Evolutionary conservation across 768 basidiomycete genomes (phyloP).

Genomic region (Macrocybe gigantea): DNA sequence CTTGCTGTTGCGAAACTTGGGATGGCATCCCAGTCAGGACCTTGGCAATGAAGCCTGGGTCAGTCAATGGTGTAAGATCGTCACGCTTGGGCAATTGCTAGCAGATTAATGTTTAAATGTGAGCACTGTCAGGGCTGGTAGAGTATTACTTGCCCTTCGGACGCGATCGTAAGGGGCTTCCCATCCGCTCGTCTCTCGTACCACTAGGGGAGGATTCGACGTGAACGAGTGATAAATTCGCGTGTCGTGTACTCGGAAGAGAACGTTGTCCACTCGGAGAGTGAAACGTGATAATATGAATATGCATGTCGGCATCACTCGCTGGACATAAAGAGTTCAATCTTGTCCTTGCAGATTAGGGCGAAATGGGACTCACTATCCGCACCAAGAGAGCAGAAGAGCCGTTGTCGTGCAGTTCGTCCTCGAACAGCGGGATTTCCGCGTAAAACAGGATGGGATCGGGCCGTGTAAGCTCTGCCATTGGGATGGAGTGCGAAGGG

Average conservation of each 20-base stretch:
- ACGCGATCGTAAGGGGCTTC: conserved; percentile 84
- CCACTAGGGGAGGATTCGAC: conserved; percentile 50
- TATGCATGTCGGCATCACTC: conserved; percentile 94
- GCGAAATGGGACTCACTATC: conserved; percentile 59
- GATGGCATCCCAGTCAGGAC: conserved; percentile 58
- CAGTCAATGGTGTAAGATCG: conserved; percentile 86
- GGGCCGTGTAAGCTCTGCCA: conserved; percentile 77
- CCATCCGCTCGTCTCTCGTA: conserved; percentile 85
- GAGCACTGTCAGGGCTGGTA: not conserved
- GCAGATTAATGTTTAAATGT: not conserved
- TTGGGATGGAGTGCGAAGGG: conserved; percentile 63
- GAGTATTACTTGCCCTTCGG: conserved; percentile 49
- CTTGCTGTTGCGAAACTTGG: conserved; percentile 50
- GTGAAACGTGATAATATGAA: conserved; percentile 89
- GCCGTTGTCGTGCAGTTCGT: conserved; percentile 97
- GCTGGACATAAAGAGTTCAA: conserved; percentile 36
- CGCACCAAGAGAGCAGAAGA: conserved; percentile 78
- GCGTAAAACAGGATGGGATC: conserved; percentile 99
- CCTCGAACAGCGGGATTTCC: conserved; percentile 91
- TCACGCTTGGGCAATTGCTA: conserved; percentile 66
- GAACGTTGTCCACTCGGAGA: conserved; percentile 91
- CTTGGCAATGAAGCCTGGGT: conserved; percentile 77
- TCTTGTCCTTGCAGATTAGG: not conserved
- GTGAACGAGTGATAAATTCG: conserved; percentile 84
- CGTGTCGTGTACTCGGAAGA: conserved; percentile 88